phyloP scores from a whole-genome alignment of 2,329 filamentous ascomycete species.

The Aspergillus phoenicis region DNA sequence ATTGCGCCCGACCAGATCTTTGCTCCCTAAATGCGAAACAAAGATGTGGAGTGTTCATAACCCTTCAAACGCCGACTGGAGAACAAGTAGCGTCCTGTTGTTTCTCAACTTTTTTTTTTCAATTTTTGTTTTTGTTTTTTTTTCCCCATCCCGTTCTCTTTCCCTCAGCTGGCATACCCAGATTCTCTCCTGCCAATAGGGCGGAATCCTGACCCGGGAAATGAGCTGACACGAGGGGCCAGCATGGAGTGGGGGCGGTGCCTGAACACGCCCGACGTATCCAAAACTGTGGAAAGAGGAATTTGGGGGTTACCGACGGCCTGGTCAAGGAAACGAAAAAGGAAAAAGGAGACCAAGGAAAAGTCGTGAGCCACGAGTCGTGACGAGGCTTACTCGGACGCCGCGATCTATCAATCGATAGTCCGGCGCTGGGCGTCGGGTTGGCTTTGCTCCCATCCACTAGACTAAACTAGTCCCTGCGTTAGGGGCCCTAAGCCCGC shows the following conservation, averaged over 20 bases:
- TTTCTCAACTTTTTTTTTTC: not conserved
- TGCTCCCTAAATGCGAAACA: not conserved
- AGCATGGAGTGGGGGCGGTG: not conserved
- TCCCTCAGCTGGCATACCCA: not conserved
- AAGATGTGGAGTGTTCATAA: not conserved
- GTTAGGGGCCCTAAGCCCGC: slow-evolving; percentile 8
- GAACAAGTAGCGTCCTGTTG: not conserved
- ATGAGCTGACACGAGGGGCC: not conserved
- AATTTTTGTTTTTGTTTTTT: not conserved
- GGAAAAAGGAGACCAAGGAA: not conserved
- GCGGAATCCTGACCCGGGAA: not conserved
- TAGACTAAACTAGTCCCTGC: slow-evolving; percentile 19
- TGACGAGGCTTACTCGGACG: not conserved
- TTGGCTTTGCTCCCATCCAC: slow-evolving; percentile 7
- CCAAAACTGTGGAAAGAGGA: not conserved
- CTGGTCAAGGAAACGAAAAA: not conserved
- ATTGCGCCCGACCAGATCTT: not conserved
- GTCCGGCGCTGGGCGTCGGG: slow-evolving; percentile 11
- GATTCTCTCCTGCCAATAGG: not conserved
- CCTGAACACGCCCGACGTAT: not conserved
- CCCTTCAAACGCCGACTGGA: not conserved
- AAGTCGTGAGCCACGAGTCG: not conserved
- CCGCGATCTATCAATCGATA: slow-evolving; percentile 20
- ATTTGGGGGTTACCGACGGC: not conserved
- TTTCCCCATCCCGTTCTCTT: not conserved